Evolutionary conservation across 2,329 filamentous ascomycete species (phyloP), one percentile per base, ranked within the genome.

Genomic region (Colletotrichum somersetense): DNA sequence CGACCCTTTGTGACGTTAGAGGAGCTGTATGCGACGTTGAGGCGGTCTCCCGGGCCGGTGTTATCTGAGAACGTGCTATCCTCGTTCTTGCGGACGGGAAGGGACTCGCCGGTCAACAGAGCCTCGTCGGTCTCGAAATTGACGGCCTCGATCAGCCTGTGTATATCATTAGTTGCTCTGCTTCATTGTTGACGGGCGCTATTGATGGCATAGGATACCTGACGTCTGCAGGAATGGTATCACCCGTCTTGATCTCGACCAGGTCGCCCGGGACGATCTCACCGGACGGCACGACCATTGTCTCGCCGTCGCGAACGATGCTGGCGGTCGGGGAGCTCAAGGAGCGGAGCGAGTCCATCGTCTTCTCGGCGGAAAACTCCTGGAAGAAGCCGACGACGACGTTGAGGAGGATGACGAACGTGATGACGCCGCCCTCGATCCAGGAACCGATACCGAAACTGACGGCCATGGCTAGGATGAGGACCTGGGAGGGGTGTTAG

Each of bases 1-100:
- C 89, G 87, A 61, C 90, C 89, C 73, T 89, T 88, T 16, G 88
- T 90, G 62, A 91, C 88, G 16, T 87, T 89, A 33, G 88, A 89
- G 38, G 89, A 91, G 75, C 88, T 89, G 78, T 87, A 91, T 2
- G 87, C 88, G 62, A 91, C 83, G 75, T 92, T 91, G 66, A 89
- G 83, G n/a, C 89, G 85, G 78, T 91, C 90, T 57, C 89, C 90
- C 56, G 88, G 84, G 2, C 89, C 88, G 26, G 89, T 87, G 26
- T 87, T 86, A 3, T 81, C 77, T 30, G 83, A 77, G 72, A 89
- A 90, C 56, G 85, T 84, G 71, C 80, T 81, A 40, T 85, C 81
- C 23, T 85, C 79, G 67, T 84, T 81, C 80, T 91, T 88, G 75
- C 80, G 83, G 8, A 91, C 86, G 44, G 89, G 89, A 3, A 90